A percentile compares a stretch with the other conserved stretches of the same genome.
These are phyloP conservation scores for Leishmania gerbilli DNA, from an alignment of 208 protist genomes.

Conservation along the genomic window DNA sequence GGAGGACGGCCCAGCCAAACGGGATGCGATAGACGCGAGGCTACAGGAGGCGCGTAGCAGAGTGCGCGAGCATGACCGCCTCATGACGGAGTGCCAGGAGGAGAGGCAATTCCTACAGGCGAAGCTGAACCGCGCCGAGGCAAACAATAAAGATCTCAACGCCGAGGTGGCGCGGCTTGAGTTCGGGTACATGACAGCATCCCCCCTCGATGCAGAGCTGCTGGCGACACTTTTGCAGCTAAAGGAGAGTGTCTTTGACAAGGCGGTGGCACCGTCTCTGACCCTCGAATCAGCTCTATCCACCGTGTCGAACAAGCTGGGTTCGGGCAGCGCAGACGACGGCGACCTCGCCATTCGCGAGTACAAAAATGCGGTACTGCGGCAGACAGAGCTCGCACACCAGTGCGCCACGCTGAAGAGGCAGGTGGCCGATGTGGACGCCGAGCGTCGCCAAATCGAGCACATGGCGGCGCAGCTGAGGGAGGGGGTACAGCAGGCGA, in stretches of 20 bases:
- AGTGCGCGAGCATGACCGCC: constrained; percentile 56
- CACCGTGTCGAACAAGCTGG: background rate
- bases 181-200: constrained; percentile 38
- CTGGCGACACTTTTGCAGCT: constrained; percentile 61
- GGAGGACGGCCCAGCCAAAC: constrained; percentile 26
- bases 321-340: constrained; percentile 25
- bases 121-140: constrained; percentile 63
- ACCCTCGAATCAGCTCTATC: constrained; percentile 33
- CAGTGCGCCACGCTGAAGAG: constrained; percentile 60
- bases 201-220: constrained; percentile 49
- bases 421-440: constrained; percentile 36
- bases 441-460: constrained; percentile 34
- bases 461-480: constrained; percentile 39
- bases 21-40: constrained; percentile 49
- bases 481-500: constrained; percentile 48
- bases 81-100: constrained; percentile 64
- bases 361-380: constrained; percentile 67
- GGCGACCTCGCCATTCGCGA: constrained; percentile 65
- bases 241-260: constrained; percentile 83
- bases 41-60: constrained; percentile 47
- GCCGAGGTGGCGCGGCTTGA: constrained; percentile 76
- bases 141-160: constrained; percentile 57
- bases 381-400: constrained; percentile 56
- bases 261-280: constrained; percentile 57
- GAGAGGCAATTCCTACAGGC: constrained; percentile 56